These are phyloP conservation scores for Mycena leptocephala DNA, from an alignment of 768 basidiomycete species.

Conservation along the genomic window DNA sequence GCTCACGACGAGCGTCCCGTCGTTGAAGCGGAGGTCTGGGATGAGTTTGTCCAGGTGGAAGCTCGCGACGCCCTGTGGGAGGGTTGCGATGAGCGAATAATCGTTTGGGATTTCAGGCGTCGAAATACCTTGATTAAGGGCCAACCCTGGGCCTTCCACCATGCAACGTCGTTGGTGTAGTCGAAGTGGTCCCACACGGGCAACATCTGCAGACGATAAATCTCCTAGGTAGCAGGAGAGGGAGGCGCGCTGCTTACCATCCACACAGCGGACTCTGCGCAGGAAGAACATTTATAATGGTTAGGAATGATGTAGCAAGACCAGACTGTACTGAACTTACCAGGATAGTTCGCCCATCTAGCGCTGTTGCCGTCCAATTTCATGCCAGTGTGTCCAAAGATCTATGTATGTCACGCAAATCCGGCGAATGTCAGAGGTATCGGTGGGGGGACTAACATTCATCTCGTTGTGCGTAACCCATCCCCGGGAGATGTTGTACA, in stretches of 20 bases:
- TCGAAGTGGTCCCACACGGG: slow-evolving; percentile 90
- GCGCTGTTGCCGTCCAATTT: slow-evolving; percentile 73
- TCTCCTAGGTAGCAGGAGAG: background rate
- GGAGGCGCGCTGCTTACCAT: slow-evolving; percentile 64
- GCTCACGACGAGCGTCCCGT: slow-evolving; percentile 77
- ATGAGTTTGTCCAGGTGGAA: slow-evolving; percentile 85
- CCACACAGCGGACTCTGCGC: slow-evolving; percentile 78
- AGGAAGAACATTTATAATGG: too few relatives aligned
- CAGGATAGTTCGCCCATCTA: slow-evolving; percentile 82
- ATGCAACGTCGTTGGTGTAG: slow-evolving; percentile 74
- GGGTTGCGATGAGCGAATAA: background rate
- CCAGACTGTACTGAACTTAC: slow-evolving; percentile 50
- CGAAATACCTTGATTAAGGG: slow-evolving; percentile 77
- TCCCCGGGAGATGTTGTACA: slow-evolving; percentile 83
- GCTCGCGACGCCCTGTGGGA: slow-evolving; percentile 70
- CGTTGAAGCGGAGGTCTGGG: slow-evolving; percentile 76
- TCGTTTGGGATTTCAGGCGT: background rate
- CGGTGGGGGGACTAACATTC: slow-evolving; percentile 76
- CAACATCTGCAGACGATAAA: slow-evolving; percentile 67
- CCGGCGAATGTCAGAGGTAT: too few relatives aligned
- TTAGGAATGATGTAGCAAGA: background rate
- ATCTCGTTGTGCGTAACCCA: slow-evolving; percentile 89
- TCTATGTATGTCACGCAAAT: too few relatives aligned
- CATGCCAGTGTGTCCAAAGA: slow-evolving; percentile 88
- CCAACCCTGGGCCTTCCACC: slow-evolving; percentile 84